These are phyloP conservation scores for Chlorella sorokiniana DNA, from an alignment of 139 green algal species.

Conservation along the genomic window DNA sequence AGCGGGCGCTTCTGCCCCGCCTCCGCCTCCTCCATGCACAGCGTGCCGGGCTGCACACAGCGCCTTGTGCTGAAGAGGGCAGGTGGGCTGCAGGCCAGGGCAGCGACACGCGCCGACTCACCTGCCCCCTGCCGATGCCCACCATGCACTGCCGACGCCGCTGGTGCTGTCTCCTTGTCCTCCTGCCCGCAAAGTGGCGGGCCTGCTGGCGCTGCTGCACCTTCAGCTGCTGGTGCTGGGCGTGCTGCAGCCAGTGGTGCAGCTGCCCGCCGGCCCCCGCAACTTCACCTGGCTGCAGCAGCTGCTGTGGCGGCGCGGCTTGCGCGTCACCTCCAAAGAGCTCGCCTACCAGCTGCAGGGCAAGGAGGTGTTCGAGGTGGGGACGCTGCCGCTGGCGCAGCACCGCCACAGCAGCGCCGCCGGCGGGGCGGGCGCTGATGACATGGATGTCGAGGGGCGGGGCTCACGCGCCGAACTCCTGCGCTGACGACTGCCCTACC, in stretches of 20 bases:
- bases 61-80: background rate
- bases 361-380: conserved; percentile 22
- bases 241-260: conserved; percentile 4
- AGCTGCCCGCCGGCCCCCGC: background rate
- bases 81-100: background rate
- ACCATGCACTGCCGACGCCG: background rate
- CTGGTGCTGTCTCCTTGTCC: background rate
- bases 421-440: background rate
- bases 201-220: background rate
- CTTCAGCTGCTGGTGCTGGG: conserved; percentile 5
- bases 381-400: background rate
- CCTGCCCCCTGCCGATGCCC: background rate
- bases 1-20: background rate
- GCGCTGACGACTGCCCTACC: background rate
- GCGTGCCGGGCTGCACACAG: background rate
- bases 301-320: conserved; percentile 7
- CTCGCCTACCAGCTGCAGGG: conserved; percentile 28
- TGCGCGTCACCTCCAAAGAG: conserved; percentile 33
- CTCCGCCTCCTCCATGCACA: background rate
- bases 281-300: conserved; percentile 36
- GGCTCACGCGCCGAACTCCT: too few species aligned
- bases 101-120: too few species aligned
- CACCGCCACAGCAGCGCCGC: background rate
- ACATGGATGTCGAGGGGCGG: background rate
- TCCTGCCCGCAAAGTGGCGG: background rate